These are phyloP conservation scores for Phlyctochytrium bullatum DNA, from an alignment of 192 early-diverging fungal species.

Conservation along the genomic window DNA sequence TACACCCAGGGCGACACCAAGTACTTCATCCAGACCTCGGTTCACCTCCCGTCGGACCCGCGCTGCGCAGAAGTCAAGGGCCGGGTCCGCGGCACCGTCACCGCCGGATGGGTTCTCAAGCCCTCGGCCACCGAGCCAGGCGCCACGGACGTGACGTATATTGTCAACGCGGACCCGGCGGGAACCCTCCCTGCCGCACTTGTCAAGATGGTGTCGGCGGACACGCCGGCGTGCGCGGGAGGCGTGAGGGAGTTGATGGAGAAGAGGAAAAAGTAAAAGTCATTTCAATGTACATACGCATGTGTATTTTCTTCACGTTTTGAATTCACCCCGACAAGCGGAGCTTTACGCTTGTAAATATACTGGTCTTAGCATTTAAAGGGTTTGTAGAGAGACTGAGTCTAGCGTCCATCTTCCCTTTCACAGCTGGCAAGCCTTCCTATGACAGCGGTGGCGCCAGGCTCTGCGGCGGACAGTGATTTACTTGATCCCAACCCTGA, in stretches of 20 bases:
- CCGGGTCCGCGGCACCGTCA: not conserved
- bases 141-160: not conserved
- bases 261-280: too few relatives aligned
- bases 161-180: slow-evolving; percentile 1
- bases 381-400: too few relatives aligned
- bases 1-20: not conserved
- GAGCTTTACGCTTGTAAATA: too few relatives aligned
- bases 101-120: not conserved
- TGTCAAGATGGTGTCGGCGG: not conserved
- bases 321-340: too few relatives aligned
- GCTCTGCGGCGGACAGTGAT: too few relatives aligned
- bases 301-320: too few relatives aligned
- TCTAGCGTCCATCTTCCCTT: too few relatives aligned
- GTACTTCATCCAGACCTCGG: slow-evolving; percentile 5
- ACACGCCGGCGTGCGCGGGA: slow-evolving; percentile 1
- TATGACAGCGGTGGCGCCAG: too few relatives aligned
- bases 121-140: not conserved
- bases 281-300: too few relatives aligned
- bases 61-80: not conserved
- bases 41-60: not conserved
- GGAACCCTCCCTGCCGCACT: not conserved
- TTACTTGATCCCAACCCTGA: too few relatives aligned
- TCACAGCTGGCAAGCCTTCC: too few relatives aligned
- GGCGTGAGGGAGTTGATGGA: not conserved
- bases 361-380: too few relatives aligned